These are phyloP conservation scores for Beauveria brongniartii DNA, from an alignment of 2,329 filamentous ascomycete species.

Conservation along the genomic window DNA sequence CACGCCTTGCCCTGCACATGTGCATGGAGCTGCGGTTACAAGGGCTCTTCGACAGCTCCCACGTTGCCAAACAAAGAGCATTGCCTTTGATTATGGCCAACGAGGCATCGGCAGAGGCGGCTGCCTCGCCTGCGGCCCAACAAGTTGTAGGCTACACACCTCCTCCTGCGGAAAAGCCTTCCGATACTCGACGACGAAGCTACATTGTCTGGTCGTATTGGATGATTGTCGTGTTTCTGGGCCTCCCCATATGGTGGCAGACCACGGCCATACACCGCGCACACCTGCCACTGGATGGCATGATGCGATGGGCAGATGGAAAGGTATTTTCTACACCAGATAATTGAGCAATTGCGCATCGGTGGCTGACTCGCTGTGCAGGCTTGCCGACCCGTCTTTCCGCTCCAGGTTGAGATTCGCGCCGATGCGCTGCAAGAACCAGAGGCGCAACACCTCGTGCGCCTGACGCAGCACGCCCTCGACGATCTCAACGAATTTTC, in stretches of 20 bases:
- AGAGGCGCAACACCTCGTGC: slow-evolving; percentile 66
- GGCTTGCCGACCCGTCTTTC: slow-evolving; percentile 84
- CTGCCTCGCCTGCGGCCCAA: background rate
- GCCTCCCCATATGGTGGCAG: slow-evolving; percentile 90
- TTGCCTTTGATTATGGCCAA: background rate
- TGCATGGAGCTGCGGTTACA: background rate
- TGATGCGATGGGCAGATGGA: slow-evolving; percentile 88
- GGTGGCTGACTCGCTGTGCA: slow-evolving; percentile 28
- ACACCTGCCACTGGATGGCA: slow-evolving; percentile 70
- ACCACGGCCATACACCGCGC: slow-evolving; percentile 91
- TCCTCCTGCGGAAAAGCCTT: slow-evolving; percentile 70
- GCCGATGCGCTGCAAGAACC: slow-evolving; percentile 55
- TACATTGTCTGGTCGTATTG: slow-evolving; percentile 83
- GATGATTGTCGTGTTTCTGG: slow-evolving; percentile 73
- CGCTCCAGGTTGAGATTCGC: slow-evolving; percentile 72
- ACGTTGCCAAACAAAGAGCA: background rate
- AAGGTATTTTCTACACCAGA: slow-evolving; percentile 45
- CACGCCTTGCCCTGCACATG: background rate
- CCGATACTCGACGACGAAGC: slow-evolving; percentile 61
- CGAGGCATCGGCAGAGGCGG: background rate
- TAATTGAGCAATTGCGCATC: too few species aligned
- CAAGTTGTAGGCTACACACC: slow-evolving; percentile 17
- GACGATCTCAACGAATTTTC: slow-evolving; percentile 84
- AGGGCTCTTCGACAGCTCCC: slow-evolving; percentile 2
- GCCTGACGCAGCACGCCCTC: slow-evolving; percentile 75